These are phyloP conservation scores for Luffa aegyptiaca DNA, from an alignment of 306 rosid genomes.

Conservation along the genomic window DNA sequence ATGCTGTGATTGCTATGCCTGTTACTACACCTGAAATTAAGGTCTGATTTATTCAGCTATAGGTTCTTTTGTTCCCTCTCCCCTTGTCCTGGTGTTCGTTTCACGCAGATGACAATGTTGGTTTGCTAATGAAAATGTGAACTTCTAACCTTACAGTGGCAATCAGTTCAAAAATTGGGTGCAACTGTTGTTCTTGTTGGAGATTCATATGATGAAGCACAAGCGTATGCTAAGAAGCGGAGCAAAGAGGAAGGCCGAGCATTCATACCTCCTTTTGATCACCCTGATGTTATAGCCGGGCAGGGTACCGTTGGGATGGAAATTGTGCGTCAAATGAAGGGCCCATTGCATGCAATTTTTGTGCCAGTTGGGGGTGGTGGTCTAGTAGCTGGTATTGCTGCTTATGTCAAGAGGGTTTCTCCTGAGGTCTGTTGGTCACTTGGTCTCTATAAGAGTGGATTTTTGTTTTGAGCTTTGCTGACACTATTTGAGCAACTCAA, in stretches of 20 bases:
- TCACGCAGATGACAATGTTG: not conserved
- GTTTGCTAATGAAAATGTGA: not conserved
- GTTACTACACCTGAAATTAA: constrained; percentile 87
- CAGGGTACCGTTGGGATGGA: constrained; percentile 99
- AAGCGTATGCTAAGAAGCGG: constrained; percentile 72
- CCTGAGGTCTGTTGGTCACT: constrained; percentile 53
- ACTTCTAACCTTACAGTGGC: constrained; percentile 44
- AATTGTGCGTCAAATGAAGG: constrained; percentile 56
- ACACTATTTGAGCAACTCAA: not conserved
- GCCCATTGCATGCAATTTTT: constrained; percentile 71
- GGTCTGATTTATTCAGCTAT: constrained; percentile 24
- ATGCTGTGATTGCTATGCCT: constrained; percentile 84
- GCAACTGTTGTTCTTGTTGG: constrained; percentile 80
- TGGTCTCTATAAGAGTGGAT: not conserved
- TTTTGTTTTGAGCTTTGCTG: not conserved
- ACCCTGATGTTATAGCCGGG: constrained; percentile 87
- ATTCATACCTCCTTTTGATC: constrained; percentile 90
- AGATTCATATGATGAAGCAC: constrained; percentile 93
- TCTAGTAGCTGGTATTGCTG: constrained; percentile 93
- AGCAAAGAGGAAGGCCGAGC: constrained; percentile 57
- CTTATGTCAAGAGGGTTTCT: constrained; percentile 83
- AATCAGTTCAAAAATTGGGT: constrained; percentile 73
- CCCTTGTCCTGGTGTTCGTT: not conserved
- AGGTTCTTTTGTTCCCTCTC: not conserved
- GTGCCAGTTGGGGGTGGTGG: constrained; percentile 99